Conservation (phyloP, 2,329 filamentous ascomycete species). For the Cytospora chrysosperma region DNA sequence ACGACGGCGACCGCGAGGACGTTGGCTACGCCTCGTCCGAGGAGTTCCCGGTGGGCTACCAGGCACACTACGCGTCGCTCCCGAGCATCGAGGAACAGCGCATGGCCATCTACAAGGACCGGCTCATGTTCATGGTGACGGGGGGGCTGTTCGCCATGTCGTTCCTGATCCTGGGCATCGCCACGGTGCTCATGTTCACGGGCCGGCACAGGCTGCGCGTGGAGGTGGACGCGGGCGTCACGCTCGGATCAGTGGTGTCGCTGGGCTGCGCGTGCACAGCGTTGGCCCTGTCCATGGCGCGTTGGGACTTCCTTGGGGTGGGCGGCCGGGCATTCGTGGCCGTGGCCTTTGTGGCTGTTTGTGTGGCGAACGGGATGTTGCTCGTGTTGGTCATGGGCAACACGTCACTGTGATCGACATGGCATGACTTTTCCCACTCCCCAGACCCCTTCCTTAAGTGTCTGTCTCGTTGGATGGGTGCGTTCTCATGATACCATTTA, state of each 20-base stretch:
- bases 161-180: slow-evolving; percentile 62
- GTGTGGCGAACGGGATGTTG: slow-evolving; percentile 50
- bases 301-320: slow-evolving; percentile 44
- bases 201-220: slow-evolving; percentile 65
- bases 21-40: slow-evolving; percentile 50
- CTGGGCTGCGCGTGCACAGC: slow-evolving; percentile 63
- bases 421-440: not conserved
- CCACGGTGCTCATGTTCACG: slow-evolving; percentile 64
- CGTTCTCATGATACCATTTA: not conserved
- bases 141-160: slow-evolving; percentile 57
- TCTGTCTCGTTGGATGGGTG: not conserved
- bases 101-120: slow-evolving; percentile 51
- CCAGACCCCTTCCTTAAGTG: not conserved
- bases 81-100: slow-evolving; percentile 53
- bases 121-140: slow-evolving; percentile 54
- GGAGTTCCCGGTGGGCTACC: slow-evolving; percentile 52
- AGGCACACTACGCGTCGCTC: slow-evolving; percentile 52
- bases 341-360: slow-evolving; percentile 44
- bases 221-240: slow-evolving; percentile 73
- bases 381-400: slow-evolving; percentile 51
- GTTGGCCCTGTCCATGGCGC: slow-evolving; percentile 57
- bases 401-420: slow-evolving; percentile 25
- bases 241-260: slow-evolving; percentile 67
- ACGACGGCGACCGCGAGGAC: slow-evolving; percentile 29
- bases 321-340: slow-evolving; percentile 45